These are phyloP conservation scores for Boletus mariae DNA, from an alignment of 1,284 basidiomycete genomes.

Conservation along the genomic window DNA sequence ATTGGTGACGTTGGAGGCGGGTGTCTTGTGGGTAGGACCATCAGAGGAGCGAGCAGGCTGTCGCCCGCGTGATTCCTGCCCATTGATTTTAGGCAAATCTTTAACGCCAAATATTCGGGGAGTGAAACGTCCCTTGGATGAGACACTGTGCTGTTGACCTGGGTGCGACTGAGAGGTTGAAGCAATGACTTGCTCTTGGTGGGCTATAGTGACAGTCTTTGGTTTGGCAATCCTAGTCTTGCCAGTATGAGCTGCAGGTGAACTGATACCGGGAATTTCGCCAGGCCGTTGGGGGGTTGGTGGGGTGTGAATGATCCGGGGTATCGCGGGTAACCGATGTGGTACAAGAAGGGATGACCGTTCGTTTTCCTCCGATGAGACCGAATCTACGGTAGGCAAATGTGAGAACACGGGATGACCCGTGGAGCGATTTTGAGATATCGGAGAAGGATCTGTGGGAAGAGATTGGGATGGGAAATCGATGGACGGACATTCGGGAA, in stretches of 20 bases:
- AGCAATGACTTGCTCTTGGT: conserved; percentile 30
- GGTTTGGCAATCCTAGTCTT: conserved; percentile 14
- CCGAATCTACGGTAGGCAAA: conserved; percentile 28
- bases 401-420: conserved; percentile 5
- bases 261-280: conserved; percentile 8
- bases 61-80: conserved; percentile 16
- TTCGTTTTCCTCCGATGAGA: conserved; percentile 24
- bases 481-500: conserved; percentile 9
- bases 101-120: conserved; percentile 30
- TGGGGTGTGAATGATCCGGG: conserved; percentile 42
- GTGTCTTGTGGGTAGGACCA: conserved; percentile 9
- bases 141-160: neutral
- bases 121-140: conserved; percentile 29
- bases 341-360: conserved; percentile 10
- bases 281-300: conserved; percentile 38
- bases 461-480: conserved; percentile 23
- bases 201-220: conserved; percentile 14
- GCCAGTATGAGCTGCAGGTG: conserved; percentile 9
- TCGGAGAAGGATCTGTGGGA: conserved; percentile 13
- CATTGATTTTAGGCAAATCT: conserved; percentile 26
- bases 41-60: conserved; percentile 3
- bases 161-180: conserved; percentile 20
- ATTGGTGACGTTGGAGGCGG: conserved; percentile 2
- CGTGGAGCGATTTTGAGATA: conserved; percentile 12
- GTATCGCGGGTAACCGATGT: conserved; percentile 21